A percentile compares a stretch with the other conserved stretches of the same genome.
These are phyloP conservation scores for Diatrype stigma DNA, from an alignment of 2,329 filamentous ascomycete genomes.

Conservation along the genomic window DNA sequence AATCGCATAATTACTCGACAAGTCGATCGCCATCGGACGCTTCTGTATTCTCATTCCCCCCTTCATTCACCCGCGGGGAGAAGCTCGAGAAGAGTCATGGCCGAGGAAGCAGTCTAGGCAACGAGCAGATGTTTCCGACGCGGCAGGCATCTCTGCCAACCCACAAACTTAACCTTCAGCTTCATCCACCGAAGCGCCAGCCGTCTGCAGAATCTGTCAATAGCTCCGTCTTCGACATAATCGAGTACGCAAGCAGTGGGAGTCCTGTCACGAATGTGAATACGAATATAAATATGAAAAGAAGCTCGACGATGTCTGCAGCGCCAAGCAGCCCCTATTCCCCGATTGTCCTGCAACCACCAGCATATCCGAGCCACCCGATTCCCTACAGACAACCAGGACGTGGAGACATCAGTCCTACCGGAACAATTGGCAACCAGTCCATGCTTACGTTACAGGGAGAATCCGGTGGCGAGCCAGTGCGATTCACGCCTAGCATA, in stretches of 20 bases:
- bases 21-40: conserved; percentile 12
- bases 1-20: neutral
- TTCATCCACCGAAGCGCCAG: conserved; percentile 21
- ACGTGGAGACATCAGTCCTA: conserved; percentile 9
- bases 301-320: conserved; percentile 13
- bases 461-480: conserved; percentile 4
- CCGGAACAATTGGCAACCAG: conserved; percentile 12
- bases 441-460: conserved; percentile 16
- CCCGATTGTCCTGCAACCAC: conserved; percentile 11
- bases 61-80: conserved; percentile 17
- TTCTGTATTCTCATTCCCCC: conserved; percentile 12
- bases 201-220: conserved; percentile 32
- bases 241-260: conserved; percentile 22
- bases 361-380: conserved; percentile 18
- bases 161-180: conserved; percentile 9
- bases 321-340: conserved; percentile 12
- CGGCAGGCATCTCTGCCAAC: conserved; percentile 20
- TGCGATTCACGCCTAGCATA: conserved; percentile 7
- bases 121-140: conserved; percentile 17
- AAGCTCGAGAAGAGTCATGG: conserved; percentile 11
- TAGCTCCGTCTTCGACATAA: conserved; percentile 31
- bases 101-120: conserved; percentile 9
- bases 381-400: conserved; percentile 16
- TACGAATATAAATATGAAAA: conserved; percentile 9
- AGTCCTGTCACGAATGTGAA: conserved; percentile 9